A percentile compares a stretch with the other conserved stretches of the same genome.
Conservation (phyloP, 176 grass and related monocot genomes). For the Musa itinerans region DNA sequence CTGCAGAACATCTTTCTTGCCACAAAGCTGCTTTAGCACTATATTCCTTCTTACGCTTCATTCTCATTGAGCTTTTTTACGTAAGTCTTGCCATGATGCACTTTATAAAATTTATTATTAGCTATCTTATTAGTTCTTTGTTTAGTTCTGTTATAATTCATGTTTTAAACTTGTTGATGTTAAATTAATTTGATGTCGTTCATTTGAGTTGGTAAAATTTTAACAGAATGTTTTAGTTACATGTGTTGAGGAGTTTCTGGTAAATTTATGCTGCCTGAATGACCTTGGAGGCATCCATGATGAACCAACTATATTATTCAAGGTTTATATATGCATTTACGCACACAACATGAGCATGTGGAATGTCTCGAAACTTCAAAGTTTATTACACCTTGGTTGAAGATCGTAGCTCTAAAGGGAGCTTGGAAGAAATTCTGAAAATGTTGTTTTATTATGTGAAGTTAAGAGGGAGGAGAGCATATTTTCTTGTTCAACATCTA, state of each 20-base stretch:
- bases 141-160: background rate
- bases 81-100: constrained; percentile 36
- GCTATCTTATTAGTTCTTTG: background rate
- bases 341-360: no score
- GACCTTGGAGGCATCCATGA: no score
- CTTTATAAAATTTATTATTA: background rate
- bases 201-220: background rate
- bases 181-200: background rate
- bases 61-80: constrained; percentile 81
- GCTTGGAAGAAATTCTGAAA: background rate
- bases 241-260: background rate
- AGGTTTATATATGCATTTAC: no score
- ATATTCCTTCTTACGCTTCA: constrained; percentile 63
- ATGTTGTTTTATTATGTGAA: background rate
- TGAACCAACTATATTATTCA: no score
- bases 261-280: no score
- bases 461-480: background rate
- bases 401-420: background rate
- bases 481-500: background rate
- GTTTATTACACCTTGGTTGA: background rate
- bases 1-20: constrained; percentile 32
- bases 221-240: background rate
- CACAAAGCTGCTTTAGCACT: constrained; percentile 24
- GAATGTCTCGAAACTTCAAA: background rate
- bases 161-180: constrained; percentile 7